These are phyloP conservation scores for Hymenotorrendiella dingleyae DNA, from an alignment of 2,329 filamentous ascomycete genomes.

Conservation along the genomic window DNA sequence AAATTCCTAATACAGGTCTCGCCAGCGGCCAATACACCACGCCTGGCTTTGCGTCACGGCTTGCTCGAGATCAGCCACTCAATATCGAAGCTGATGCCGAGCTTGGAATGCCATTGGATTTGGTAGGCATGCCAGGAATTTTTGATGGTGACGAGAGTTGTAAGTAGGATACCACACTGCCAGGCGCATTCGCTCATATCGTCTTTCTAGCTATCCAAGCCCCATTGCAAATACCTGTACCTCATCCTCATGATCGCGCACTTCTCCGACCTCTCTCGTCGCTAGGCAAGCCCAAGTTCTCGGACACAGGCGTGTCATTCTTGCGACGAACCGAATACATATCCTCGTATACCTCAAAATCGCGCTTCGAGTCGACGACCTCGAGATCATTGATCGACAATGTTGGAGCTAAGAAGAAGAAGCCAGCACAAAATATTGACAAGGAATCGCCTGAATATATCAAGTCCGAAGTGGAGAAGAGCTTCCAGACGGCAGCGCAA, in stretches of 20 bases:
- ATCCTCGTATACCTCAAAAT: conserved; percentile 51
- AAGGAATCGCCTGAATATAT: conserved; percentile 60
- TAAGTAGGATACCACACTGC: conserved; percentile 39
- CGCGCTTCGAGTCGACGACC: conserved; percentile 44
- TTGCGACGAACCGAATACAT: conserved; percentile 96
- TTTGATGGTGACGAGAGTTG: conserved; percentile 94
- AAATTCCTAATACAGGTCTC: conserved; percentile 91
- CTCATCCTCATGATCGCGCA: conserved; percentile 78
- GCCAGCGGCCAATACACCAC: conserved; percentile 83
- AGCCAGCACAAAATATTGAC: conserved; percentile 43
- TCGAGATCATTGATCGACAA: conserved; percentile 44
- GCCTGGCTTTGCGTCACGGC: conserved; percentile 79
- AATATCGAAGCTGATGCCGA: conserved; percentile 98
- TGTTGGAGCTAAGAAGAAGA: conserved; percentile 32
- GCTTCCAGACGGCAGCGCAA: conserved; percentile 49
- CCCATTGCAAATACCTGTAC: conserved; percentile 59
- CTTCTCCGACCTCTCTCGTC: conserved; percentile 79
- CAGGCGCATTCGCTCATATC: conserved; percentile 20
- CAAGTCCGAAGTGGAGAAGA: conserved; percentile 60
- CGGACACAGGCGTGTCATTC: conserved; percentile 80
- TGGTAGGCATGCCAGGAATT: conserved; percentile 89
- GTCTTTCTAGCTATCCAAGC: conserved; percentile 67
- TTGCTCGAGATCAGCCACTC: conserved; percentile 85
- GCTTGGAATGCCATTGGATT: conserved; percentile 92
- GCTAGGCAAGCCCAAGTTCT: conserved; percentile 75